Evolutionary conservation across 2,329 filamentous ascomycete genomes (phyloP).

Genomic region (Scytalidium sp.): DNA sequence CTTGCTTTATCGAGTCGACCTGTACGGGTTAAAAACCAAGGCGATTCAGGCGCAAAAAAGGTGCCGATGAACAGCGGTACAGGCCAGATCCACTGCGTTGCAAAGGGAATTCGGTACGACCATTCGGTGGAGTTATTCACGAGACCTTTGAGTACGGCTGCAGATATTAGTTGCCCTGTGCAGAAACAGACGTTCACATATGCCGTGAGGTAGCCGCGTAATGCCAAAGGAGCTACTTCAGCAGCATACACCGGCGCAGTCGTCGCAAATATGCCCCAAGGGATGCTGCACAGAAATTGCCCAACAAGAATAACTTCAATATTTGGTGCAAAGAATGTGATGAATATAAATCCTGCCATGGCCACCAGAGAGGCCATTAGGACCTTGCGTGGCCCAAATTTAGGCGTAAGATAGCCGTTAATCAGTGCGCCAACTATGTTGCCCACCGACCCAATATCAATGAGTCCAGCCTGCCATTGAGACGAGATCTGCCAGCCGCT

Average conservation of each 20-base stretch:
- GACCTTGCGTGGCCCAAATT: constrained; percentile 43
- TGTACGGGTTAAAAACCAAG: constrained; percentile 44
- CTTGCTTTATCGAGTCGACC: constrained; percentile 40
- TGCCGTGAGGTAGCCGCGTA: constrained; percentile 27
- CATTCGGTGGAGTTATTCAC: constrained; percentile 37
- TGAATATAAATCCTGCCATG: constrained; percentile 43
- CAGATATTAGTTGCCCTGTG: constrained; percentile 41
- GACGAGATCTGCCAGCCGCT: constrained; percentile 34
- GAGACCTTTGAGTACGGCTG: constrained; percentile 40
- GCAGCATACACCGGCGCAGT: constrained; percentile 18
- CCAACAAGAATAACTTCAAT: constrained; percentile 40
- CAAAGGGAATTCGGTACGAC: constrained; percentile 45
- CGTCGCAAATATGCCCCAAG: constrained; percentile 48
- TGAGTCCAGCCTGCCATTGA: constrained; percentile 39
- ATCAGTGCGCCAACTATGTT: constrained; percentile 38
- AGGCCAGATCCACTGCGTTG: constrained; percentile 46
- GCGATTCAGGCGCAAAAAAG: constrained; percentile 41
- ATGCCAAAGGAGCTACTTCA: constrained; percentile 21
- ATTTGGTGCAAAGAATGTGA: constrained; percentile 46
- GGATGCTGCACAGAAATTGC: constrained; percentile 45
- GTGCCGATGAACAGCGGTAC: constrained; percentile 39
- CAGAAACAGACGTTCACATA: constrained; percentile 51
- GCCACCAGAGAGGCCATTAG: constrained; percentile 32
- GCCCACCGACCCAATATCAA: constrained; percentile 34
- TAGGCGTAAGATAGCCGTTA: constrained; percentile 41